phyloP scores from a whole-genome alignment of 768 basidiomycete species.

The Chlorophyllum brunneum region DNA sequence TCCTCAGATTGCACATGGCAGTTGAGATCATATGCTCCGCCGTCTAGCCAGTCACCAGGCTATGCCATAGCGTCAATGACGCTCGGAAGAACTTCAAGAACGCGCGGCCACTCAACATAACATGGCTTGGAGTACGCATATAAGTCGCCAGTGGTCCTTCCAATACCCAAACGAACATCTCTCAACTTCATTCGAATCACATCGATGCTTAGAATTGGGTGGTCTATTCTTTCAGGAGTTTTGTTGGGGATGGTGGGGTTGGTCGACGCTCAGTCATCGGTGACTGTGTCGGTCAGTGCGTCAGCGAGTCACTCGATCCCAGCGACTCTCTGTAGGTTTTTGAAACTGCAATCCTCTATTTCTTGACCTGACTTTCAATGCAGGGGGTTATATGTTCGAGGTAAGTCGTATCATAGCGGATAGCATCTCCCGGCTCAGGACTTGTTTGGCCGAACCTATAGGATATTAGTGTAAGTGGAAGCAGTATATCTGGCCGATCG shows the following conservation, averaged over 20 bases:
- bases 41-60: not conserved
- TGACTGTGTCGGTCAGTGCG: constrained; percentile 37
- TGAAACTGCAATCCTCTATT: not conserved
- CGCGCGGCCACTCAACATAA: not conserved
- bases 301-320: constrained; percentile 51
- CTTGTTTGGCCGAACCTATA: constrained; percentile 23
- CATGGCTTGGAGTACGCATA: not conserved
- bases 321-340: constrained; percentile 45
- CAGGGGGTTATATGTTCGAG: constrained; percentile 52
- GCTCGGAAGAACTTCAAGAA: not conserved
- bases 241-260: constrained; percentile 5
- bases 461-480: constrained; percentile 59
- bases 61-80: not conserved
- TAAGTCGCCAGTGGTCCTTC: not conserved
- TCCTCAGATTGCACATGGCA: not conserved
- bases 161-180: no score
- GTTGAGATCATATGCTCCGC: constrained; percentile 6
- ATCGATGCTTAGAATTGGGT: constrained; percentile 5
- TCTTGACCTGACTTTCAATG: not conserved
- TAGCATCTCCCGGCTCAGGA: no score
- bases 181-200: not conserved
- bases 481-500: no score
- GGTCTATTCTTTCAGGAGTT: not conserved
- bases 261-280: constrained; percentile 8
- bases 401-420: constrained; percentile 28